Evolutionary conservation across 805 yeast species (phyloP).

Genomic region (Pichia insulana): DNA sequence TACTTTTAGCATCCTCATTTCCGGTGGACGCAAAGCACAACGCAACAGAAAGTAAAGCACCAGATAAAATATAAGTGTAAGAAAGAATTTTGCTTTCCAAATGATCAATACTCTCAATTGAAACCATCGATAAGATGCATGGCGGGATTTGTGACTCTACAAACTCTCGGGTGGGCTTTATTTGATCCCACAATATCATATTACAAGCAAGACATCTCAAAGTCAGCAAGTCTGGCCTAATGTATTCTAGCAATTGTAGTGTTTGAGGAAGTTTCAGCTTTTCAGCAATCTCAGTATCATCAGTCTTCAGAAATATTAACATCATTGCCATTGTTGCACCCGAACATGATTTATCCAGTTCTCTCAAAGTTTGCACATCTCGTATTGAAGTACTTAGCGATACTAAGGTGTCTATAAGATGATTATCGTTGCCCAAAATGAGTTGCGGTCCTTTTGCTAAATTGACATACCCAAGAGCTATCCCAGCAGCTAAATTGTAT

Average conservation of each 20-base stretch:
- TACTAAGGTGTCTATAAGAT: constrained; percentile 51
- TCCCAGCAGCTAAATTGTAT: constrained; percentile 80
- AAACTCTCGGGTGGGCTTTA: constrained; percentile 47
- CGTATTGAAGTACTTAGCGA: constrained; percentile 50
- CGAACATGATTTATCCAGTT: constrained; percentile 52
- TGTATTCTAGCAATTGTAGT: constrained; percentile 51
- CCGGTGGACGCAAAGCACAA: constrained; percentile 68
- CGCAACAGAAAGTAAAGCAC: constrained; percentile 67
- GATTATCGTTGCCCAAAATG: constrained; percentile 43
- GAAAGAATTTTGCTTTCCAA: constrained; percentile 56
- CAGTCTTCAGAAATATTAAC: constrained; percentile 64
- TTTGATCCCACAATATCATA: constrained; percentile 63
- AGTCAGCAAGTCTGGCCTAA: constrained; percentile 70
- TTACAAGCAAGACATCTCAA: constrained; percentile 55
- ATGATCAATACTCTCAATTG: constrained; percentile 19
- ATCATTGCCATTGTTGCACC: constrained; percentile 75
- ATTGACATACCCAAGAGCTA: constrained; percentile 77
- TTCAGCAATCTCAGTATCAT: constrained; percentile 48
- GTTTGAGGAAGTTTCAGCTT: constrained; percentile 55
- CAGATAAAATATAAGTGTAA: constrained; percentile 60
- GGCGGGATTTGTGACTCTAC: constrained; percentile 48
- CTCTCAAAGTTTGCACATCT: constrained; percentile 53
- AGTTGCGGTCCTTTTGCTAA: constrained; percentile 65
- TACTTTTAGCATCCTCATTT: constrained; percentile 42
- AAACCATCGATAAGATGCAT: constrained; percentile 28